phyloP scores from a whole-genome alignment of 192 early-diverging fungal genomes.

The Haplosporangium gracile region DNA sequence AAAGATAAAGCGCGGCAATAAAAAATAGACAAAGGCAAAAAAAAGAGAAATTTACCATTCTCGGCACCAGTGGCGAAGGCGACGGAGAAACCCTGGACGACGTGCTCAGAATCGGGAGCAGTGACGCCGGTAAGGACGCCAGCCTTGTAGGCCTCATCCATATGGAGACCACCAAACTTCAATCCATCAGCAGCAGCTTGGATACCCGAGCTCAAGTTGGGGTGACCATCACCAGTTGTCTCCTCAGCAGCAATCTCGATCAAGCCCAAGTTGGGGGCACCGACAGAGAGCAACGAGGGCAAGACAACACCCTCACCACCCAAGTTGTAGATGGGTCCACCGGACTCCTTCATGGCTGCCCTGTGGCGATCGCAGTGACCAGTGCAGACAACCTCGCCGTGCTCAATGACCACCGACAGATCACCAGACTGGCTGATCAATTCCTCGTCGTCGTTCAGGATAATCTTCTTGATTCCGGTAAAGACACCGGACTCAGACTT shows the following conservation, averaged over 20 bases:
- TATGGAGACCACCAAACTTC: slow-evolving; percentile 67
- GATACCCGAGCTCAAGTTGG: slow-evolving; percentile 40
- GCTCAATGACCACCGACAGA: slow-evolving; percentile 65
- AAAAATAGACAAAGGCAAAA: background rate
- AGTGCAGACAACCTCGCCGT: slow-evolving; percentile 69
- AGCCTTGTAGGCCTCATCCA: slow-evolving; percentile 69
- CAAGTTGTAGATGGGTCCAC: slow-evolving; percentile 35
- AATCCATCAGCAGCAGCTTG: slow-evolving; percentile 75
- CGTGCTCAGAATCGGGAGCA: slow-evolving; percentile 61
- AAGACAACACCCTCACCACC: slow-evolving; percentile 55
- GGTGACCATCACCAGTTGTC: slow-evolving; percentile 70
- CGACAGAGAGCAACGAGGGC: slow-evolving; percentile 63
- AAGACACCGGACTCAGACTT: slow-evolving; percentile 43
- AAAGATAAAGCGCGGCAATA: background rate
- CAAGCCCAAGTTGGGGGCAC: slow-evolving; percentile 70
- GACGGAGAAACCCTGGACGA: slow-evolving; percentile 73
- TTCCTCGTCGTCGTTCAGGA: slow-evolving; percentile 51
- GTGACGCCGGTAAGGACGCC: slow-evolving; percentile 75
- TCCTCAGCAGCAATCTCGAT: slow-evolving; percentile 74
- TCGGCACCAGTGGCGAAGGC: slow-evolving; percentile 76
- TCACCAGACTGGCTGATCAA: slow-evolving; percentile 46
- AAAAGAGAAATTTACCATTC: slow-evolving; percentile 38
- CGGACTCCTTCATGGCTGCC: slow-evolving; percentile 20
- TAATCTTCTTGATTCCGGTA: slow-evolving; percentile 51
- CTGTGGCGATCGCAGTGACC: slow-evolving; percentile 40